A percentile compares a stretch with the other conserved stretches of the same genome.
Evolutionary conservation across 768 basidiomycete genomes (phyloP).

Genomic region (Boletus coccyginus): DNA sequence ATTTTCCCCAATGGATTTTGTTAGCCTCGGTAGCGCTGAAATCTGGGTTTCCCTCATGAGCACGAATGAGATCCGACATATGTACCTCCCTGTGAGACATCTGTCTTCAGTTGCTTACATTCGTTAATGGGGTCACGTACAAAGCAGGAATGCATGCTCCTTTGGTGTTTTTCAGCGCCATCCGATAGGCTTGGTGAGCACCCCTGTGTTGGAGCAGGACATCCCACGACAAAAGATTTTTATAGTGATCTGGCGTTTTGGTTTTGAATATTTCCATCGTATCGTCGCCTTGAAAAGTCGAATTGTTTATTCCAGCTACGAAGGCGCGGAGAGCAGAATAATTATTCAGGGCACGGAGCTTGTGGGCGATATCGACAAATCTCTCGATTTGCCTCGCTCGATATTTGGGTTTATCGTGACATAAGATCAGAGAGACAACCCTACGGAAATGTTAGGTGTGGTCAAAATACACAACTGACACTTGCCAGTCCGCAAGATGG

Average conservation of each 20-base stretch:
- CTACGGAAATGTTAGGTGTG: constrained; percentile 39
- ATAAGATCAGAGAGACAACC: constrained; percentile 88
- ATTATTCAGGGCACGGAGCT: constrained; percentile 81
- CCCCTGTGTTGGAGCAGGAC: constrained; percentile 78
- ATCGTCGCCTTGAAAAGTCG: constrained; percentile 73
- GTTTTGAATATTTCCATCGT: constrained; percentile 72
- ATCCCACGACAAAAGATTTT: constrained; percentile 80
- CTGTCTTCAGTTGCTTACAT: constrained; percentile 7
- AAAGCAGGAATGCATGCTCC: constrained; percentile 85
- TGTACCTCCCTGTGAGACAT: constrained; percentile 76
- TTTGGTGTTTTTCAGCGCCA: constrained; percentile 82
- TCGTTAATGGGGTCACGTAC: constrained; percentile 39
- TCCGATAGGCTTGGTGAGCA: constrained; percentile 86
- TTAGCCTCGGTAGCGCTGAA: constrained; percentile 58
- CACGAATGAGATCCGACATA: constrained; percentile 82
- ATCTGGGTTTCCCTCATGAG: constrained; percentile 83
- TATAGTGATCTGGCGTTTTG: constrained; percentile 65
- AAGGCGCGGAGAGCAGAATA: constrained; percentile 92
- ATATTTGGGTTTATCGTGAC: constrained; percentile 72
- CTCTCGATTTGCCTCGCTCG: constrained; percentile 86
- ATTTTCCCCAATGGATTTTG: constrained; percentile 95
- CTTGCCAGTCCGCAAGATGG: constrained; percentile 80
- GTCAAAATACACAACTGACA: neutral
- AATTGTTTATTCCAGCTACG: constrained; percentile 88
- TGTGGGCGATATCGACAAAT: constrained; percentile 79